Evolutionary conservation across 192 early-diverging fungal genomes (phyloP), one percentile per base, ranked within the genome.

Genomic region (Gaertneriomyces semiglobifer): DNA sequence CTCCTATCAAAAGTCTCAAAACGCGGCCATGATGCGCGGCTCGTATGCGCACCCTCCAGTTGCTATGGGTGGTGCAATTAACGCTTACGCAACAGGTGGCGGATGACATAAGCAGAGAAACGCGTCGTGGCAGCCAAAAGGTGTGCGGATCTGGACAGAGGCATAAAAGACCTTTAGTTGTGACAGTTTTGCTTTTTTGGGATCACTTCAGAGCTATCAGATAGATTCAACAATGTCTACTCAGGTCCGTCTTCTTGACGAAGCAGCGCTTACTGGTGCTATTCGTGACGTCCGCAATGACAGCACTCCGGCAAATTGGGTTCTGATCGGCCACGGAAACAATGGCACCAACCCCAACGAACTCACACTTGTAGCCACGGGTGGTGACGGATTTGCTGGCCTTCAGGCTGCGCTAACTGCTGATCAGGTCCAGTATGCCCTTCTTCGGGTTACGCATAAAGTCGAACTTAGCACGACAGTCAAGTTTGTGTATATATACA

Each of bases 401-500:
- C 50, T 77, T 6, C n/a, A 19, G 60, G 45, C 12, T 33, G 20
- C 9, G 10, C 47, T 77, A 16, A 16, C 10, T 33, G 43, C 16
- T 16, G 76, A 79, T 40, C 16, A 74, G 42, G 75, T 71, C 10
- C 47, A 76, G 42, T 72, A 76, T 41, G 63, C 53, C 8, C 55
- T 71, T 5, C 41, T 61, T 11, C 40, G 60, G 44, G 45, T 61
- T 5, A 61, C 40, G 11, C n/a, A 61, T 18, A 14, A 61, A 47
- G 60, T 61, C 14, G 60, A 61, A 14, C 14, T 76, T 12, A 53
- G 44, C 44, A 68, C 51, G 18, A 77, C 75, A 11, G 63, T 73
- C 42, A 77, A 77, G 53, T 77, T 77, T 74, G 60, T 74, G 4
- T 77, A 75, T 43, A 57, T 77, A 38, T 77, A 77, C 58, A 74